Conservation (phyloP, 2,329 filamentous ascomycete genomes). For the Moelleriella libera region DNA sequence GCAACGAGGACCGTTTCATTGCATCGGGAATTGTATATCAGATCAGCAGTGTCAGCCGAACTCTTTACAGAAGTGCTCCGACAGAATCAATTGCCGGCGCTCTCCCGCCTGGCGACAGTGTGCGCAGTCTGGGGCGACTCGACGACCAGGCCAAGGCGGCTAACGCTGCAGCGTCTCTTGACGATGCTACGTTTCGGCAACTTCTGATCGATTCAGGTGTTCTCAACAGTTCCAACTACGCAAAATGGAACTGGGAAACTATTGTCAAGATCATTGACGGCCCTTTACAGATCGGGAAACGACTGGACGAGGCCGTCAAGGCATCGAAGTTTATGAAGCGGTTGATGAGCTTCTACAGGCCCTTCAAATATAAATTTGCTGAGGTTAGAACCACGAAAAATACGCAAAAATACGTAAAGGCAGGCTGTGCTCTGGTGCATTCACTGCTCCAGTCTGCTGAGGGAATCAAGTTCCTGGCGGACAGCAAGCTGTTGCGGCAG, state of each 20-base stretch:
- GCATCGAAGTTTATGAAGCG: constrained; percentile 94
- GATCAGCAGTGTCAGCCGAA: constrained; percentile 93
- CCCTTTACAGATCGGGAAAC: constrained; percentile 77
- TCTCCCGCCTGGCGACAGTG: constrained; percentile 27
- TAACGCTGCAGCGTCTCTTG: constrained; percentile 30
- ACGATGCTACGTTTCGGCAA: constrained; percentile 51
- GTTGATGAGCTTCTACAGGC: constrained; percentile 85
- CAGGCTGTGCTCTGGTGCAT: constrained; percentile 77
- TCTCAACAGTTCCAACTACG: constrained; percentile 74
- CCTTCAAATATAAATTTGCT: constrained; percentile 93
- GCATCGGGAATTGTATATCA: constrained; percentile 91
- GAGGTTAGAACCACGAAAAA: constrained; percentile 81
- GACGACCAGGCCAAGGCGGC: constrained; percentile 40
- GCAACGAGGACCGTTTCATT: constrained; percentile 57
- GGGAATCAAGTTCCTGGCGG: constrained; percentile 70
- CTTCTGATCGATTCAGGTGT: constrained; percentile 68
- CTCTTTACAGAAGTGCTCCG: constrained; percentile 65
- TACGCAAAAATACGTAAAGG: constrained; percentile 85
- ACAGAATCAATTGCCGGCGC: constrained; percentile 23
- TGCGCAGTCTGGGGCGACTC: constrained; percentile 32
- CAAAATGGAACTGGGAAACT: constrained; percentile 96
- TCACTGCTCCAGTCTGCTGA: constrained; percentile 76
- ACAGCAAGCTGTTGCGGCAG: constrained; percentile 87
- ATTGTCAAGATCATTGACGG: constrained; percentile 87
- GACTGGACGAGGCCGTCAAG: constrained; percentile 85